Base-by-base conservation (phyloP, 495 filamentous ascomycete genomes). In the Stereocaulon alpinum region DNA sequence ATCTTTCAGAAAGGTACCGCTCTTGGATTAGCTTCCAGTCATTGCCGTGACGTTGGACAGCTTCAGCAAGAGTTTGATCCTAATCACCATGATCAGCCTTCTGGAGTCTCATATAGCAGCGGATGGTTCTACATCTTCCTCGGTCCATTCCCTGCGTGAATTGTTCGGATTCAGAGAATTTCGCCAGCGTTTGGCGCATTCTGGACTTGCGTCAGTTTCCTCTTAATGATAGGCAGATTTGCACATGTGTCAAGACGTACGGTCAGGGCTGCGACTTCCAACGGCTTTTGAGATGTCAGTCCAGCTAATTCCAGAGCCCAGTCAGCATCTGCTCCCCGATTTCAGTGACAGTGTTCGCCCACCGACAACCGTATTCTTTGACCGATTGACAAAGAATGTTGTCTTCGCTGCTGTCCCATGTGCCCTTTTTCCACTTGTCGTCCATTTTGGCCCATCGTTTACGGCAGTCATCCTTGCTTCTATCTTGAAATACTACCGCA, bases 351-450 rank as follows among this genome's bases (percentile, higher is more conserved):
- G 3, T 24, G 24, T 30, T n/a, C 15, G 20, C 57, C 10, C 29
- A 51, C 57, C 57, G 49, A 11, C 34, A 69, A 49, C 66, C 66
- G 44, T 63, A 53, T 42, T 56, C 45, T 42, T 51, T 17, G n/a
- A 68, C 61, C 14, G 63, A 66, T 30, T 62, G 51, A 45, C 58
- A 49, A 17, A 69, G 56, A 40, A 47, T 24, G 18, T 69, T 63
- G 30, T 69, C 67, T 50, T 69, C 67, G 4, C 40, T 40, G 20
- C 56, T 48, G 9, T 58, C 56, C 67, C 67, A 69, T 32, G 59
- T 30, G 0, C 67, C 67, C 42, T 62, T 62, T 34, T 60, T 64
- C 20, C 56, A 34, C 4, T 45, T 58, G 4, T 48, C 55, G 42
- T 48, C 41, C 41, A 58, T 48, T n/a, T 58, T 58, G 17, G 27